Percentiles rank a stretch among this genome's conserved stretches.
Conservation (phyloP, 257 asterid species). For the Rauvolfia tetraphylla region DNA sequence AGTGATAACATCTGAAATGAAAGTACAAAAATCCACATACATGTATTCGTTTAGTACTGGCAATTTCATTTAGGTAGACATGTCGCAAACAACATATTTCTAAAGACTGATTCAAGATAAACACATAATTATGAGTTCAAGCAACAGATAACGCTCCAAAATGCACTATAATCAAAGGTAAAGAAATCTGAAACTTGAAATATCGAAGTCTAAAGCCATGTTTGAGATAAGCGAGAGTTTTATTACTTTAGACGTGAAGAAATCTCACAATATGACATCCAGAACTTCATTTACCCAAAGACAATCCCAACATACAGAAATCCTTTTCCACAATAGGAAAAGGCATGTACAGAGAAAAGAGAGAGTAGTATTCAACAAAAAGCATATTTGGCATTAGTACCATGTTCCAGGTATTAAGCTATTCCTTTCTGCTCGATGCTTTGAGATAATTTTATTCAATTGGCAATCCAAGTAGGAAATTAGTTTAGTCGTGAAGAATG, state of each 20-base stretch:
- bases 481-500: background rate
- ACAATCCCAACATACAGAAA: background rate
- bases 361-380: background rate
- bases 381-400: background rate
- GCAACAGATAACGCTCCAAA: background rate
- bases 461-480: background rate
- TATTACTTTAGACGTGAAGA: background rate
- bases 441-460: background rate
- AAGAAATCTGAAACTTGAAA: background rate
- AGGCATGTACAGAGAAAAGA: background rate
- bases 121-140: background rate
- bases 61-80: background rate
- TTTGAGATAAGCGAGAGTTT: background rate
- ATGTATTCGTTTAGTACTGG: background rate
- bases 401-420: background rate
- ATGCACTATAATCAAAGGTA: background rate
- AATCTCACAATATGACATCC: background rate
- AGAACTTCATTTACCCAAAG: background rate
- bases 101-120: background rate
- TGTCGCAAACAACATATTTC: background rate
- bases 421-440: background rate
- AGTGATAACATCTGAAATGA: background rate
- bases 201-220: background rate
- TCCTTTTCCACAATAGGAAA: background rate
- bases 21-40: background rate